These are phyloP conservation scores for Podochytrium sp. DNA, from an alignment of 192 early-diverging fungal genomes.

Conservation along the genomic window DNA sequence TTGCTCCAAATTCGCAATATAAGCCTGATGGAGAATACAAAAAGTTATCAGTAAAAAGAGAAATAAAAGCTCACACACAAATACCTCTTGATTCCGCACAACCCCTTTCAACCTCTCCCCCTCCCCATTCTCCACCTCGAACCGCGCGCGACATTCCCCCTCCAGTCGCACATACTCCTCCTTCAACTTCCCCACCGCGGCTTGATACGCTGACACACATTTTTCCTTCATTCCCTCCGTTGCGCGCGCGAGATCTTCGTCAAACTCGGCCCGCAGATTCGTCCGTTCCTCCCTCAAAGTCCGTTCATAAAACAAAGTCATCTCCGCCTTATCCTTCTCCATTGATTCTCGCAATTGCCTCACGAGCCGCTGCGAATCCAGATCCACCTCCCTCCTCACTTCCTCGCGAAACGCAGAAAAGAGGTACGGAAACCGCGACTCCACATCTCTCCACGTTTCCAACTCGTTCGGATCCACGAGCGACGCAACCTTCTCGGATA, in stretches of 20 bases:
- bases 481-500: neutral
- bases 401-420: neutral
- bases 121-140: neutral
- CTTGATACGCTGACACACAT: constrained; percentile 41
- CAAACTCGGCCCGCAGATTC: neutral
- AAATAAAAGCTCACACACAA: neutral
- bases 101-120: neutral
- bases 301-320: neutral
- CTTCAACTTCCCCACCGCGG: constrained; percentile 39
- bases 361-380: neutral
- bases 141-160: neutral
- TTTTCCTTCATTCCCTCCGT: constrained; percentile 32
- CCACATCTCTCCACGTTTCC: constrained; percentile 2
- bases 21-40: constrained; percentile 2
- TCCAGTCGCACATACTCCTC: constrained; percentile 37
- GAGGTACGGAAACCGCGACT: neutral
- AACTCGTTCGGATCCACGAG: neutral
- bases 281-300: neutral
- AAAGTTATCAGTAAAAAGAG: neutral
- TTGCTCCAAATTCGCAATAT: neutral
- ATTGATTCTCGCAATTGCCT: neutral
- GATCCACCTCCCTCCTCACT: neutral
- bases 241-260: neutral
- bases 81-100: constrained; percentile 18
- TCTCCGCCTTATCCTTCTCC: neutral